These are phyloP conservation scores for Lachancea sp. DNA, from an alignment of 805 yeast species.

Conservation along the genomic window DNA sequence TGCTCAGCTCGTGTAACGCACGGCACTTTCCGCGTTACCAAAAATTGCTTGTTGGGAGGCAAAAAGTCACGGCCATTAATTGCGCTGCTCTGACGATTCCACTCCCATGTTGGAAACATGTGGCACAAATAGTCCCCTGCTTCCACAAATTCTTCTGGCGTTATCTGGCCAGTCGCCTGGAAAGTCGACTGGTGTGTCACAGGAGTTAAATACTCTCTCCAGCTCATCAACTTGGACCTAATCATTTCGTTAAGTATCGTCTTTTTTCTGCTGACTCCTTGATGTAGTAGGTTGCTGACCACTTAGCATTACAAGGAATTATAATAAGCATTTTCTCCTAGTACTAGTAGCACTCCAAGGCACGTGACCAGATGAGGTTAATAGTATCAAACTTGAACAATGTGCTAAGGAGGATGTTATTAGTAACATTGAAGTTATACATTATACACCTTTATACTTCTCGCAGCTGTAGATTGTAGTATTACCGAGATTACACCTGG, in stretches of 20 bases:
- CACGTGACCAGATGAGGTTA: too few relatives aligned
- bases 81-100: slow-evolving; percentile 54
- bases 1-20: slow-evolving; percentile 63
- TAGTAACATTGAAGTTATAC: too few relatives aligned
- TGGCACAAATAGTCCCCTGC: slow-evolving; percentile 92
- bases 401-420: too few relatives aligned
- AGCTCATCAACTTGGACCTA: slow-evolving; percentile 72
- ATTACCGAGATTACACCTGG: too few relatives aligned
- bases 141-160: slow-evolving; percentile 89
- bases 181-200: slow-evolving; percentile 82
- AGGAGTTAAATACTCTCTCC: slow-evolving; percentile 92
- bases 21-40: slow-evolving; percentile 87
- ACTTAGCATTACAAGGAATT: too few relatives aligned
- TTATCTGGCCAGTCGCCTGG: slow-evolving; percentile 78
- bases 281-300: too few relatives aligned
- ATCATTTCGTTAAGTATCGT: slow-evolving; percentile 37
- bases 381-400: too few relatives aligned
- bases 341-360: too few relatives aligned
- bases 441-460: too few relatives aligned
- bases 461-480: too few relatives aligned
- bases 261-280: not conserved
- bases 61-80: slow-evolving; percentile 47
- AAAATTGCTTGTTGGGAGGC: slow-evolving; percentile 79
- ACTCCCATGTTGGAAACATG: slow-evolving; percentile 95
- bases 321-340: too few relatives aligned